These are phyloP conservation scores for Tephrocybe rancida DNA, from an alignment of 768 basidiomycete species.

Conservation along the genomic window DNA sequence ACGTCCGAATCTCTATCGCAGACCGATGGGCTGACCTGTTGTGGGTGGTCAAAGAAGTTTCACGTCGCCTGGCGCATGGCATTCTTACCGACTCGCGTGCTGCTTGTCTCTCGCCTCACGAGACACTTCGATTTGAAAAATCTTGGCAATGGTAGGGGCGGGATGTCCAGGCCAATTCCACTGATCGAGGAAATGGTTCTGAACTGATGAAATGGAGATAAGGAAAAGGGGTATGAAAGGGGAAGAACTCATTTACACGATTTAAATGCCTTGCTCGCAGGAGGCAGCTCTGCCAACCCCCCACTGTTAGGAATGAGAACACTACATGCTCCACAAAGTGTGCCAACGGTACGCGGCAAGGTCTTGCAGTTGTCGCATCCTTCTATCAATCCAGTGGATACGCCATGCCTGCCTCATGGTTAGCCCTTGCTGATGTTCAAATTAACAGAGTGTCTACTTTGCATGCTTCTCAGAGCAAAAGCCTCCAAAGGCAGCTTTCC, in stretches of 20 bases:
- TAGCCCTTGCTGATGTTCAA: slow-evolving; percentile 3
- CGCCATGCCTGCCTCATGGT: slow-evolving; percentile 45
- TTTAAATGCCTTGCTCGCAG: slow-evolving; percentile 50
- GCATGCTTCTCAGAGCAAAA: slow-evolving; percentile 66
- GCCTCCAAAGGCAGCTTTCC: slow-evolving; percentile 48
- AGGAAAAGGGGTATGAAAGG: slow-evolving; percentile 6
- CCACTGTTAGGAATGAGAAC: slow-evolving; percentile 41
- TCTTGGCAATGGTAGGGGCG: slow-evolving; percentile 49
- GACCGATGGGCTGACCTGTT: slow-evolving; percentile 34
- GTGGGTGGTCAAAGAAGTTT: not conserved
- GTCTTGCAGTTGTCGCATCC: slow-evolving; percentile 51
- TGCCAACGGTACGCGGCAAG: slow-evolving; percentile 47
- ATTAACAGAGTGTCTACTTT: slow-evolving; percentile 35
- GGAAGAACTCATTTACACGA: slow-evolving; percentile 41
- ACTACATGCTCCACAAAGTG: slow-evolving; percentile 54
- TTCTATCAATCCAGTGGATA: slow-evolving; percentile 47
- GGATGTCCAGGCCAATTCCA: slow-evolving; percentile 45
- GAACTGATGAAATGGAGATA: slow-evolving; percentile 33
- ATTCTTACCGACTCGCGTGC: slow-evolving; percentile 48
- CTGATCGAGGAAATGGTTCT: slow-evolving; percentile 54
- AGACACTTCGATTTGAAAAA: slow-evolving; percentile 53
- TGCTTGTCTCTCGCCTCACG: slow-evolving; percentile 46
- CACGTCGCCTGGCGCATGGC: not conserved
- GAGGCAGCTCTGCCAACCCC: slow-evolving; percentile 50
- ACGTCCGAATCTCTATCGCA: slow-evolving; percentile 55